Conservation (phyloP, 371 early-diverging fungal genomes). For the Enteropsectra breve region DNA sequence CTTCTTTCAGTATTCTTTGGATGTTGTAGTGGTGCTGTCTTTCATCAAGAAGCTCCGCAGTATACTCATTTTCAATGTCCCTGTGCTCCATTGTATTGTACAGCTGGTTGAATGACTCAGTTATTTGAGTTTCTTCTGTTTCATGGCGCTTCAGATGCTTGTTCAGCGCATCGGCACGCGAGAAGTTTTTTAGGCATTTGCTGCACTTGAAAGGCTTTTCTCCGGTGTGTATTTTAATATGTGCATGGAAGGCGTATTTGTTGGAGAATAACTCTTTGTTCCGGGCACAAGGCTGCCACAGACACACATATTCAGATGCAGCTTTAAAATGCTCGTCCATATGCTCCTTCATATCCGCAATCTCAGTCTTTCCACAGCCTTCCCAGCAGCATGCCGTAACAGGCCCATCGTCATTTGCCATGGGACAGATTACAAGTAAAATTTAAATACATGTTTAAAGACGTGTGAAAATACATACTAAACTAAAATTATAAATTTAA, state of each 20-base stretch:
- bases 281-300: conserved; percentile 49
- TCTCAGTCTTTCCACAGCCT: conserved; percentile 20
- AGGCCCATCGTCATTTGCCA: no score
- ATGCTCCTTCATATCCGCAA: conserved; percentile 26
- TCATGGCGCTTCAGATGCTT: conserved; percentile 56
- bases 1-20: conserved; percentile 16
- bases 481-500: no score
- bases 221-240: conserved; percentile 48
- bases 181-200: conserved; percentile 49
- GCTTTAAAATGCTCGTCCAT: conserved; percentile 14
- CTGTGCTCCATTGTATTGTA: background rate
- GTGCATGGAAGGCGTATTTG: conserved; percentile 44
- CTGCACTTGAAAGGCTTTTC: conserved; percentile 56
- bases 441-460: no score
- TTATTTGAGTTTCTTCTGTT: conserved; percentile 24
- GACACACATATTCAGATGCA: conserved; percentile 26
- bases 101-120: conserved; percentile 8
- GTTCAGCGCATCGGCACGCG: conserved; percentile 55
- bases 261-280: conserved; percentile 32
- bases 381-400: conserved; percentile 36
- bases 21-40: background rate
- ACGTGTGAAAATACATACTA: no score
- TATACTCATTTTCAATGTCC: conserved; percentile 8
- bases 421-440: no score
- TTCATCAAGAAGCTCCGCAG: background rate